Conservation (phyloP, 2,329 filamentous ascomycete species). For the Diaporthe destruens region DNA sequence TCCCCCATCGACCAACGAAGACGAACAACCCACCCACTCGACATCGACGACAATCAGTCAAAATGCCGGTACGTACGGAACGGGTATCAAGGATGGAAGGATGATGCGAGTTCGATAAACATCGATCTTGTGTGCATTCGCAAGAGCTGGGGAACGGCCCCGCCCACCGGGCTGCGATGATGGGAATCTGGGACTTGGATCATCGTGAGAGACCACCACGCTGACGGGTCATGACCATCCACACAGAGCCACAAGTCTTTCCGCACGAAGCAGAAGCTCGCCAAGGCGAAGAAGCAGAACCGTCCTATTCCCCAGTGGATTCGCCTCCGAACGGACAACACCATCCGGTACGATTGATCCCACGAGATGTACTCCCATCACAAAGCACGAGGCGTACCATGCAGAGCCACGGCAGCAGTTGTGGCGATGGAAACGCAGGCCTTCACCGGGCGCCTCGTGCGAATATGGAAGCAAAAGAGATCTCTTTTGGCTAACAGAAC, state of each 20-base stretch:
- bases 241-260: conserved; percentile 98
- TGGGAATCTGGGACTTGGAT: neutral
- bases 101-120: neutral
- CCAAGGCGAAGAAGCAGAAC: conserved; percentile 99
- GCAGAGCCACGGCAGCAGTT: neutral
- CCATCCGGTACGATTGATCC: conserved; percentile 85
- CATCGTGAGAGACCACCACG: conserved; percentile 37
- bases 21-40: conserved; percentile 43
- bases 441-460: neutral
- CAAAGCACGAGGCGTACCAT: neutral
- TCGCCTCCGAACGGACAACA: conserved; percentile 97
- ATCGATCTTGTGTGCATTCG: neutral
- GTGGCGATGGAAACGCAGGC: neutral
- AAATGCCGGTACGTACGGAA: conserved; percentile 54
- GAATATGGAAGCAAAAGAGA: conserved; percentile 26
- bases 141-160: neutral
- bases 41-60: conserved; percentile 52
- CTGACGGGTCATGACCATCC: conserved; percentile 36
- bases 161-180: neutral
- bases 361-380: conserved; percentile 10
- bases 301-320: conserved; percentile 99
- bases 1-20: conserved; percentile 46
- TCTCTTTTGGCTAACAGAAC: conserved; percentile 34
- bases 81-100: neutral
- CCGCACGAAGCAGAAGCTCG: conserved; percentile 99